Conservation (phyloP, 306 rosid genomes). For the Astragalus membranaceus region DNA sequence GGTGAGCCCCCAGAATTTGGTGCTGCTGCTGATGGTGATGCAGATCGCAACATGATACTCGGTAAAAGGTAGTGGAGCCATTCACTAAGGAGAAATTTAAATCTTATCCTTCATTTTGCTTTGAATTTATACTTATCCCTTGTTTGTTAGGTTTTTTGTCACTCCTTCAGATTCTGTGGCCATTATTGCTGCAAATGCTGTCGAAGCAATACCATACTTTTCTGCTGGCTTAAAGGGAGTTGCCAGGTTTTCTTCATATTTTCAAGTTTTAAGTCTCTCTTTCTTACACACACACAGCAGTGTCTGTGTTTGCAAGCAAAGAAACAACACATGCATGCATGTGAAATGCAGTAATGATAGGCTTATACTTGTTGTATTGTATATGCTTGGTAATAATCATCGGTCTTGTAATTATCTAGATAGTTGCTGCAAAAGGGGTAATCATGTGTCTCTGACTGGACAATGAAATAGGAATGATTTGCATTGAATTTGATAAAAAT, state of each 20-base stretch:
- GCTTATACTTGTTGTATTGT: neutral
- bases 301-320: neutral
- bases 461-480: slow-evolving; percentile 9
- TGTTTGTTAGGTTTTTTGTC: slow-evolving; percentile 72
- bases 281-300: neutral
- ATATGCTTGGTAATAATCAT: neutral
- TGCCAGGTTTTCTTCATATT: slow-evolving; percentile 67
- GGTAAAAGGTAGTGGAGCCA: slow-evolving; percentile 72
- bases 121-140: neutral
- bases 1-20: slow-evolving; percentile 94
- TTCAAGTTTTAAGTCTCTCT: neutral
- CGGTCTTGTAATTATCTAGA: neutral
- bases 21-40: slow-evolving; percentile 99
- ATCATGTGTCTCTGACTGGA: neutral
- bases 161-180: slow-evolving; percentile 99
- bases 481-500: neutral
- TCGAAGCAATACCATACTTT: slow-evolving; percentile 93
- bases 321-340: neutral
- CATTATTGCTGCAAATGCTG: slow-evolving; percentile 98
- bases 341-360: slow-evolving; percentile 14
- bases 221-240: slow-evolving; percentile 93
- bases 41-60: slow-evolving; percentile 98
- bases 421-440: neutral
- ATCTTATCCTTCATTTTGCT: neutral
- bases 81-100: neutral